A percentile compares a stretch with the other conserved stretches of the same genome.
phyloP scores from a whole-genome alignment of 2,329 filamentous ascomycete genomes.

The Teratosphaeriaceae sp. region DNA sequence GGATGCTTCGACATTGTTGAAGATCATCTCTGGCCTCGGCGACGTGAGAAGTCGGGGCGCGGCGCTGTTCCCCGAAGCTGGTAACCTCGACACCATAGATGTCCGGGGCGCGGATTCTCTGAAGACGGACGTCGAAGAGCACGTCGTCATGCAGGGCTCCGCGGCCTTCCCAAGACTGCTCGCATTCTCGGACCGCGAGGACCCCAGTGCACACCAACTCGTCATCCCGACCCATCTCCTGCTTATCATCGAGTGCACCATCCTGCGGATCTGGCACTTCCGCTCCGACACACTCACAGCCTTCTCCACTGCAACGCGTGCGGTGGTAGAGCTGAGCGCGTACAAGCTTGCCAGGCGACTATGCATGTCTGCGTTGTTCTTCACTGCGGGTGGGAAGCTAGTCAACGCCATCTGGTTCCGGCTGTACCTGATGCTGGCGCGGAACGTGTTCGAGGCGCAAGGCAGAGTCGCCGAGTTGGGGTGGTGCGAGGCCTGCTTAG shows the following conservation, averaged over 20 bases:
- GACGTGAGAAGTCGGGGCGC: background rate
- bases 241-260: background rate
- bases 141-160: background rate
- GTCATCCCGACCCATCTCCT: background rate
- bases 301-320: background rate
- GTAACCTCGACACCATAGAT: background rate
- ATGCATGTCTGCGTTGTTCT: background rate
- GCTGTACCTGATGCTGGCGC: background rate
- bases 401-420: background rate
- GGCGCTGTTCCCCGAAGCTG: background rate
- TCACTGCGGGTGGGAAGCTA: background rate
- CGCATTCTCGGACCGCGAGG: background rate
- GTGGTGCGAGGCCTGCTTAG: background rate
- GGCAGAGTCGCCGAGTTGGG: background rate
- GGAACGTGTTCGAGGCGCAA: background rate
- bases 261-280: conserved; percentile 1
- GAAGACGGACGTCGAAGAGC: background rate
- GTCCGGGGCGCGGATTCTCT: background rate
- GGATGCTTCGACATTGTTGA: background rate
- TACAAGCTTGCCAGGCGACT: background rate
- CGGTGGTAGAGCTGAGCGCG: background rate
- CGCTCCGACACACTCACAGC: background rate
- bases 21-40: background rate
- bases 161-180: background rate
- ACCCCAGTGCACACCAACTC: background rate